Base-by-base conservation (phyloP, 1,284 basidiomycete species). In the Leucoagaricus sp. region DNA sequence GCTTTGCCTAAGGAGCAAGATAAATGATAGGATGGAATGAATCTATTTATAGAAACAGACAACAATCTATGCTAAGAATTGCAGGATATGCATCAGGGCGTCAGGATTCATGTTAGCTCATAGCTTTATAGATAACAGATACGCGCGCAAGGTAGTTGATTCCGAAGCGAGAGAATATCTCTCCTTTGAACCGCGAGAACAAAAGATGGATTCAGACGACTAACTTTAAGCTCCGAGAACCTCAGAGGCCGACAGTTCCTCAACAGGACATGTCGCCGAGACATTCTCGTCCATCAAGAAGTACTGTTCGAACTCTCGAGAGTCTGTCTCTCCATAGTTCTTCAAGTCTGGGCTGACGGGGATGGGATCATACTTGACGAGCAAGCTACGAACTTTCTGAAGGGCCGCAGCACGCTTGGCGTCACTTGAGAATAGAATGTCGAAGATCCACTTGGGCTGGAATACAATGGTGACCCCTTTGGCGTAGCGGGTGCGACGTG, bases 391-490 rank as follows among this genome's bases (percentile, higher is more conserved):
- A 10, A 62, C 61, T 42, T 63, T 61, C 29, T 33, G 10, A 23
- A 63, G 49, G 19, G 61, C 60, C 6, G 58, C 57, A 17, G 50
- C 51, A 4, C 61, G 61, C 31, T 61, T 61, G 9, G 60, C 61
- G 15, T 63, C 60, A 13, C 45, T 50, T 54, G 60, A 61, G 55
- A 61, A 63, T 19, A 63, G 42, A 23, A 63, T 63, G 26, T 63
- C 61, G 52, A 63, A 63, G 23, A 63, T 63, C 61, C 60, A 63
- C 45, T 63, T 61, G 31, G 61, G 61, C 34, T 63, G 61, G 58
- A 63, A 63, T 25, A 63, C 61, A 25, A 61, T 61, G 29, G 58
- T 57, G 13, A 61, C 44, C 15, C 60, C 61, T 46, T 61, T 61
- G 25, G 60, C 61, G 31, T 53, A 61, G 29, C 61, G 55, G 2